Evolutionary conservation across 116 monocot species (phyloP).

Genomic region (Trichopus zeylanicus): DNA sequence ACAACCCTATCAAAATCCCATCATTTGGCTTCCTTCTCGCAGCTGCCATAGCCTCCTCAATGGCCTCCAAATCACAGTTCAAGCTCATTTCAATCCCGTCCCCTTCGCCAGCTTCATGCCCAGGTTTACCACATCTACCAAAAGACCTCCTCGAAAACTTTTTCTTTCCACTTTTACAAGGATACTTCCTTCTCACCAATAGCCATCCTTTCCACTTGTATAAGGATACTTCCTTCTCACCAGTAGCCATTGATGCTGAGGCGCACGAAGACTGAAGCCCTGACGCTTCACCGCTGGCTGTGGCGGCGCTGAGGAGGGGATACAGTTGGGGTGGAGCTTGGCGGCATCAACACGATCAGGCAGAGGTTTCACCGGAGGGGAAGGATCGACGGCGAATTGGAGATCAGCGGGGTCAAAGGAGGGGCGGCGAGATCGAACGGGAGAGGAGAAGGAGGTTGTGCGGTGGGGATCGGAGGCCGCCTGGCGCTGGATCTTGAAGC

Average conservation of each 20-base stretch:
- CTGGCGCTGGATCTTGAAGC: slow-evolving; percentile 23
- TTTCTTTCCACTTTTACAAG: slow-evolving; percentile 25
- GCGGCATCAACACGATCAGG: slow-evolving; percentile 13
- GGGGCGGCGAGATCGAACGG: slow-evolving; percentile 38
- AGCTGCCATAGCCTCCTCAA: slow-evolving; percentile 34
- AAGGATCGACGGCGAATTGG: not conserved
- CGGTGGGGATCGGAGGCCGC: not conserved
- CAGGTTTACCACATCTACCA: slow-evolving; percentile 6
- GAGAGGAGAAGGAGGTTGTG: slow-evolving; percentile 30
- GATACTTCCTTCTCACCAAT: slow-evolving; percentile 35
- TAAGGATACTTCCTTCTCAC: slow-evolving; percentile 33
- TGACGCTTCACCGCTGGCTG: slow-evolving; percentile 21
- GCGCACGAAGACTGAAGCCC: slow-evolving; percentile 47
- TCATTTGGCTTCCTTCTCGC: slow-evolving; percentile 50
- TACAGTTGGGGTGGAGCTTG: slow-evolving; percentile 48
- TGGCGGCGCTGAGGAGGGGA: slow-evolving; percentile 14
- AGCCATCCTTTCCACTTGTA: slow-evolving; percentile 25
- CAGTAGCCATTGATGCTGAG: slow-evolving; percentile 77
- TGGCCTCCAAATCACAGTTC: not conserved
- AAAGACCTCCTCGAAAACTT: slow-evolving; percentile 18
- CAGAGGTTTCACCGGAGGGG: not conserved
- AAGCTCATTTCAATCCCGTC: not conserved
- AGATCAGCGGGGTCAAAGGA: slow-evolving; percentile 39
- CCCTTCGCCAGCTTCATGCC: slow-evolving; percentile 12
- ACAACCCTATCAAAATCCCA: slow-evolving; percentile 49